phyloP scores from a whole-genome alignment of 352 stramenopile genomes.

The Thalassiosira ordinaria region DNA sequence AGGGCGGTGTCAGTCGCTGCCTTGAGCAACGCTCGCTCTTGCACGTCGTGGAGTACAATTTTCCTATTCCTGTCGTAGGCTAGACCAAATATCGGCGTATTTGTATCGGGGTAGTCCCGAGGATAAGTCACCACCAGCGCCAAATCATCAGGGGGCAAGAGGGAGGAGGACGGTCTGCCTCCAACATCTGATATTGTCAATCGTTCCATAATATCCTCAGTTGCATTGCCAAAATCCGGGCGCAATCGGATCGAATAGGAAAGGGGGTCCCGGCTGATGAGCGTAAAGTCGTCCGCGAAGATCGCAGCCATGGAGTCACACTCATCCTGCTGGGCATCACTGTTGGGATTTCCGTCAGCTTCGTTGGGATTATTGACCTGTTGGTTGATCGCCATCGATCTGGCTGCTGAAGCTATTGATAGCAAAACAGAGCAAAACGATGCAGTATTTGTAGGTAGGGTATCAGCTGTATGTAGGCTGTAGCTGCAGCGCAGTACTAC shows the following conservation, averaged over 20 bases:
- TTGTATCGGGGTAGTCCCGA: constrained; percentile 23
- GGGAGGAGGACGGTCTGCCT: too few species aligned
- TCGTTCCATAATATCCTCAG: too few species aligned
- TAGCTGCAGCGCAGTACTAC: too few species aligned
- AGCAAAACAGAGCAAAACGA: too few species aligned
- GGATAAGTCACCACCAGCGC: constrained; percentile 29
- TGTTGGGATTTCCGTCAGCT: too few species aligned
- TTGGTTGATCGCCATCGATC: too few species aligned
- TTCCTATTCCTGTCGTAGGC: background rate
- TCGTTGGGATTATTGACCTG: too few species aligned
- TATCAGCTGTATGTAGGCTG: too few species aligned
- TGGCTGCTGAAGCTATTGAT: too few species aligned
- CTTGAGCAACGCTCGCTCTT: constrained; percentile 32
- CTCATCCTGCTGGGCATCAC: constrained; percentile 41
- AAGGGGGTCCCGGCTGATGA: constrained; percentile 19
- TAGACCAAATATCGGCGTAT: constrained; percentile 23
- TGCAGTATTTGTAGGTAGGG: too few species aligned
- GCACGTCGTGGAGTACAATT: constrained; percentile 22
- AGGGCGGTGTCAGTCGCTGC: background rate
- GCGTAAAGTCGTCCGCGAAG: constrained; percentile 35
- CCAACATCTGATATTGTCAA: too few species aligned
- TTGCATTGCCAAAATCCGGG: background rate
- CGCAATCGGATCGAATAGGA: constrained; percentile 41
- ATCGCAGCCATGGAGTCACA: constrained; percentile 27
- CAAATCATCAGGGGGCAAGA: constrained; percentile 14